Conservation (phyloP, 805 yeast species). For the Saccharomycopsis synnaedendra region DNA sequence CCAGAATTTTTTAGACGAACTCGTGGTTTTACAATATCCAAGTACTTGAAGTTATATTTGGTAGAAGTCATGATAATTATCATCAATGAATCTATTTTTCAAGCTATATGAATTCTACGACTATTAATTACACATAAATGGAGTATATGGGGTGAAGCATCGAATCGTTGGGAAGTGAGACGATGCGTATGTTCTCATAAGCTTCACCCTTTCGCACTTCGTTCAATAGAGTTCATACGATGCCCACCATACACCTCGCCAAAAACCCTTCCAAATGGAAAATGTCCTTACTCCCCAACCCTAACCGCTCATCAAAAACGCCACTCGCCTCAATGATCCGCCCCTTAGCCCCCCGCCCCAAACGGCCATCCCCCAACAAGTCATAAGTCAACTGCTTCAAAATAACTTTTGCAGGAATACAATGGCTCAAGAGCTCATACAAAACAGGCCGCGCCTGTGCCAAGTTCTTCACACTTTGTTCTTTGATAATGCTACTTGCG, state of each 20-base stretch:
- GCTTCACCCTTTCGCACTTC: no score
- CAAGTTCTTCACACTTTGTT: slow-evolving; percentile 49
- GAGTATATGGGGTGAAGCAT: no score
- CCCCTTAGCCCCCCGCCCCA: slow-evolving; percentile 25
- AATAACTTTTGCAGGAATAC: slow-evolving; percentile 82
- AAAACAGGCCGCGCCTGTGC: slow-evolving; percentile 52
- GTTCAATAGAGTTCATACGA: no score
- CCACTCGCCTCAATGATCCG: slow-evolving; percentile 51
- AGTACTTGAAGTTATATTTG: no score
- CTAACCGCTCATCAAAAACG: slow-evolving; percentile 71
- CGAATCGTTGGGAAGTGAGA: no score
- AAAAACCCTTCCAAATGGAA: slow-evolving; percentile 93
- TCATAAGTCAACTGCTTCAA: slow-evolving; percentile 49
- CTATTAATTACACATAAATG: no score
- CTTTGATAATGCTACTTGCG: slow-evolving; percentile 46
- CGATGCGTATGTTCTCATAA: no score
- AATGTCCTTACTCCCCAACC: slow-evolving; percentile 79
- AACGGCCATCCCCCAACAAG: slow-evolving; percentile 25
- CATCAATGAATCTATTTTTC: no score
- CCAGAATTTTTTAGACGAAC: no score
- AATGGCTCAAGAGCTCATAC: slow-evolving; percentile 82
- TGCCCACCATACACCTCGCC: slow-evolving; percentile 68
- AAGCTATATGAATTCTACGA: no score
- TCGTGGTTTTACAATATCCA: no score
- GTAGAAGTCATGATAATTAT: no score